Evolutionary conservation across 768 basidiomycete species (phyloP), one percentile per base, ranked within the genome.

Genomic region (Podaxis sp.): DNA sequence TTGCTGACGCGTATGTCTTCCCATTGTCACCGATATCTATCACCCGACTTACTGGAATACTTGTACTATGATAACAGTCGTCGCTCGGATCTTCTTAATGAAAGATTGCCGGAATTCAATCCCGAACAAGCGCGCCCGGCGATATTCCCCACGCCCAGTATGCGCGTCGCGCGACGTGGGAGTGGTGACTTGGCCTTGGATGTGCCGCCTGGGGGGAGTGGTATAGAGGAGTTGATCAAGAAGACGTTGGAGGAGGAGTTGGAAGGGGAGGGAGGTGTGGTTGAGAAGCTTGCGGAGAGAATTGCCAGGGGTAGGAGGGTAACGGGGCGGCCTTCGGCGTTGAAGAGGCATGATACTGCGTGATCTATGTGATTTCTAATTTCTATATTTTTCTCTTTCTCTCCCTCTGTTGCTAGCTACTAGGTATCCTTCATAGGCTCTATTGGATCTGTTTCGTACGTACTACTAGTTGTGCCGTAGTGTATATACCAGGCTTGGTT

Each of bases 1-100:
- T 93, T 75, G 88, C 83, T 69, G 89, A 92, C 64, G 91, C 91
- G 86, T 91, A 68, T 67, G 88, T 84, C 43, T 24, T 57, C 40
- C 36, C 50, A 6, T 57, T 53, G 53, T 62, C 55, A 22, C 19
- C 9, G 37, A 7, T 38, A 13, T 12, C 22, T 29, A 53, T 50
- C 24, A 40, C 11, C n/a, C 33, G 27, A 52, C 49, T 61, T 17
- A 57, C 37, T 56, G n/a, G 47, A 46, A 29, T 53, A 36, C 41
- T n/a, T 19, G 49, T 46, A 64, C 68, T 25, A 33, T 33, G 33
- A 33, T 33, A 33, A 33, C 33, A 90, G 89, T 40, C 91, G 91
- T 56, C 85, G 85, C 22, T 84, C 85, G 38, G 91, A 93, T 74
- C 68, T 88, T 25, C 77, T 80, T 53, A 93, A 93, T 75, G 91